Evolutionary conservation across 495 filamentous ascomycete genomes (phyloP).

Genomic region (Hyaloscypha finlandica): DNA sequence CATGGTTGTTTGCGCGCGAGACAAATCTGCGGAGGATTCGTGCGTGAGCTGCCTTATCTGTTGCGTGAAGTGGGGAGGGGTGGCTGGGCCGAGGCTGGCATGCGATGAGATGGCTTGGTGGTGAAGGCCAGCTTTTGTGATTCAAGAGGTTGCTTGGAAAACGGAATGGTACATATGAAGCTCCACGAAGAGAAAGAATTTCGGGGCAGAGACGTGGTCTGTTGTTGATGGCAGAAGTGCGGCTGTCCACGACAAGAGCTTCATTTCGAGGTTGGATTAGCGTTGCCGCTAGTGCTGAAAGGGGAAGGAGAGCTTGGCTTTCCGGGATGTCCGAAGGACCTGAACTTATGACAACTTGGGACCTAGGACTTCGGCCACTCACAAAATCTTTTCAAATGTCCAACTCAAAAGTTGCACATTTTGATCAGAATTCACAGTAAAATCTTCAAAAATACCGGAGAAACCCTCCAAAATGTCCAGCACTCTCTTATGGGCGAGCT

Average conservation of each 20-base stretch:
- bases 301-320: not conserved
- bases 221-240: not conserved
- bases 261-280: not conserved
- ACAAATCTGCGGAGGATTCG: not conserved
- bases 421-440: not conserved
- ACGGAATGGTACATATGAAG: not conserved
- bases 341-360: not conserved
- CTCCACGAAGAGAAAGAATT: not conserved
- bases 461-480: not conserved
- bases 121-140: not conserved
- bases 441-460: not conserved
- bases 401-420: not conserved
- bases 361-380: not conserved
- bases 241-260: not conserved
- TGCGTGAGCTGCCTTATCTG: conserved; percentile 11
- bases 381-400: not conserved
- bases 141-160: not conserved
- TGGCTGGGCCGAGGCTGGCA: not conserved
- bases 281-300: not conserved
- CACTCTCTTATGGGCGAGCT: not conserved
- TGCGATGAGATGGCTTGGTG: not conserved
- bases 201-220: not conserved
- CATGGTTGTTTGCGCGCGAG: conserved; percentile 17
- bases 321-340: not conserved
- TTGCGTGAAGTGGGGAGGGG: not conserved